Evolutionary conservation across 2,329 filamentous ascomycete species (phyloP), one percentile per base, ranked within the genome.

Genomic region (Penicillium sp.): DNA sequence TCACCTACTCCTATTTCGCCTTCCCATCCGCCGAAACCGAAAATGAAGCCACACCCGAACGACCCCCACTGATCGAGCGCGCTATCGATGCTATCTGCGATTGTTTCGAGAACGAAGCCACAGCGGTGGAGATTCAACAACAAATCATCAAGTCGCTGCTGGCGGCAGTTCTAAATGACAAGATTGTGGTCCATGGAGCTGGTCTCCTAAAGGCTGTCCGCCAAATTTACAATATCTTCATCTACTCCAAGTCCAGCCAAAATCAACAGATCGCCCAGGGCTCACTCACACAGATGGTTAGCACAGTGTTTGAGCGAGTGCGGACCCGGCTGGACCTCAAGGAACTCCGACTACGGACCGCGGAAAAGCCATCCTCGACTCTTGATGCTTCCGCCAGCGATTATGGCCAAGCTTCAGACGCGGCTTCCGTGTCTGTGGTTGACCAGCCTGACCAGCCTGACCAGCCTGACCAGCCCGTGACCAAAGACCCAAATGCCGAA

Each of bases 31-130:
- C 75, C 21, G 69, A 68, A 36, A 64, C 69, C 32, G 66, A 64
- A 34, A 59, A 59, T 18, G 64, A 68, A n/a, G 32, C 64, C 39
- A 55, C 54, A 11, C 55, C 66, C 40, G 69, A 69, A 53, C 78
- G 79, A 39, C 80, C 88, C 4, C 92, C 93, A 14, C 81, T 99
- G 62, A 99, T 99, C 69, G 95, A 99, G 76, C 85, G 93, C 61
- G 94, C 95, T 55, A 99, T 99, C 68, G 95, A 99, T 75, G 96
- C 94, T 34, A 99, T 99, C 79, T 99, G 94, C 80, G 93, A 97
- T 71, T 99, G 94, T 73, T 99, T 99, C 71, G 92, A 97, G 71
- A 93, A 94, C 69, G 94, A 99, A 77, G 90, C 90, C 1, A 99
- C 95, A 0, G 87, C 91, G 3, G 83, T 88, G 48, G 93, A 97